Evolutionary conservation across 2,329 filamentous ascomycete genomes (phyloP).

Genomic region (Colletotrichum lindemuthianum): DNA sequence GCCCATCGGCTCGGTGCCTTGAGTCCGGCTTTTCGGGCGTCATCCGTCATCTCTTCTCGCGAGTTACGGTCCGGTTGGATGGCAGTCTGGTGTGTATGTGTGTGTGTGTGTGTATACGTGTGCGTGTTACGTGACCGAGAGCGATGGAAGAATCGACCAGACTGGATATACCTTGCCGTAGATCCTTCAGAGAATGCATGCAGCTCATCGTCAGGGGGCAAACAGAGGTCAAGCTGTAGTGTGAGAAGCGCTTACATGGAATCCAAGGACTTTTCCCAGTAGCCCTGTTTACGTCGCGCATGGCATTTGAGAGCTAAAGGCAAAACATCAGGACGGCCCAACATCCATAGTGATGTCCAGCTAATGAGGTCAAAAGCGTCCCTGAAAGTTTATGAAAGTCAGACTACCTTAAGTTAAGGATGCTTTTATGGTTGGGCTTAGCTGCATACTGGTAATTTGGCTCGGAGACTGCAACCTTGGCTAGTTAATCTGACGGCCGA

Average conservation of each 20-base stretch:
- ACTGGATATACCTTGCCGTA: constrained; percentile 5
- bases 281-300: too few relatives aligned
- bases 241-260: background rate
- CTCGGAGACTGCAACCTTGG: too few relatives aligned
- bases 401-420: constrained; percentile 1
- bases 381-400: too few relatives aligned
- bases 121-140: too few relatives aligned
- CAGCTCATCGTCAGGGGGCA: background rate
- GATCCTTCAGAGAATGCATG: constrained; percentile 2
- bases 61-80: background rate
- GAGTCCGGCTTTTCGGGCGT: constrained; percentile 2
- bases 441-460: too few relatives aligned
- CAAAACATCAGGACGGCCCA: too few relatives aligned
- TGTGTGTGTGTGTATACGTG: too few relatives aligned
- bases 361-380: too few relatives aligned
- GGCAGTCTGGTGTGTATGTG: too few relatives aligned
- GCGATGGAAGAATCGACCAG: background rate
- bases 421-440: background rate
- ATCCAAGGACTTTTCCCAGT: background rate
- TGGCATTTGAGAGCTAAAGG: too few relatives aligned
- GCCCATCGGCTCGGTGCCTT: background rate
- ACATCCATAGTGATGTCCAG: too few relatives aligned
- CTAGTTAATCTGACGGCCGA: too few relatives aligned
- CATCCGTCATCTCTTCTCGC: background rate
- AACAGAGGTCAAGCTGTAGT: constrained; percentile 1